A percentile compares a stretch with the other conserved stretches of the same genome.
phyloP scores from a whole-genome alignment of 176 grass and related monocot genomes.

The Oryza punctata region DNA sequence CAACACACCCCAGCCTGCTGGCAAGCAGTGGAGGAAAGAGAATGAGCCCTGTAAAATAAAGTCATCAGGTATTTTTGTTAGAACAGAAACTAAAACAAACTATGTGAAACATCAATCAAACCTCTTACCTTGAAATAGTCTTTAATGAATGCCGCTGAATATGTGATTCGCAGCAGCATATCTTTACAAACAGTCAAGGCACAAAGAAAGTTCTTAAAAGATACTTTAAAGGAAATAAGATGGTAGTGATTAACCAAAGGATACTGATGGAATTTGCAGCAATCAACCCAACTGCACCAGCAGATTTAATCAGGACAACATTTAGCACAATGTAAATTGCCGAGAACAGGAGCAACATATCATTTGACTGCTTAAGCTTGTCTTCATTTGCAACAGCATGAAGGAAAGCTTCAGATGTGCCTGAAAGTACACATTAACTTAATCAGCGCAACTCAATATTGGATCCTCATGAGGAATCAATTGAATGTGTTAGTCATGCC shows the following conservation, averaged over 20 bases:
- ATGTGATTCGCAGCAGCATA: slow-evolving; percentile 81
- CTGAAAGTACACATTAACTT: slow-evolving; percentile 46
- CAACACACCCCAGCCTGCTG: slow-evolving; percentile 74
- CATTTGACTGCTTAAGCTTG: slow-evolving; percentile 88
- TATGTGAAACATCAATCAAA: slow-evolving; percentile 26
- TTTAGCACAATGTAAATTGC: slow-evolving; percentile 82
- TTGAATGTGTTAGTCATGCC: not conserved
- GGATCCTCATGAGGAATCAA: not conserved
- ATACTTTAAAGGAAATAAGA: slow-evolving; percentile 18
- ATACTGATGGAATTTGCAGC: slow-evolving; percentile 95
- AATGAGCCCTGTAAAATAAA: slow-evolving; percentile 63
- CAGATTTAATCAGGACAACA: slow-evolving; percentile 70
- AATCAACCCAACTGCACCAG: slow-evolving; percentile 87
- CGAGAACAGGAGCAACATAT: slow-evolving; percentile 84
- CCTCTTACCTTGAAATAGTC: slow-evolving; percentile 77
- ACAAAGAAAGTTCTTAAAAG: slow-evolving; percentile 28
- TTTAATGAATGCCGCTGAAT: slow-evolving; percentile 85
- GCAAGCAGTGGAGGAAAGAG: slow-evolving; percentile 73
- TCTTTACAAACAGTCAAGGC: slow-evolving; percentile 69
- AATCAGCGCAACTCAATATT: not conserved
- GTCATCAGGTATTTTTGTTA: not conserved
- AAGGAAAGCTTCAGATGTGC: slow-evolving; percentile 93
- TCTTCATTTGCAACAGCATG: slow-evolving; percentile 91
- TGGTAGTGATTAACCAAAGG: slow-evolving; percentile 46
- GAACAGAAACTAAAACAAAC: not conserved